A percentile compares a stretch with the other conserved stretches of the same genome.
Conservation (phyloP, 2,329 filamentous ascomycete species). For the Nectriaceae sp. region DNA sequence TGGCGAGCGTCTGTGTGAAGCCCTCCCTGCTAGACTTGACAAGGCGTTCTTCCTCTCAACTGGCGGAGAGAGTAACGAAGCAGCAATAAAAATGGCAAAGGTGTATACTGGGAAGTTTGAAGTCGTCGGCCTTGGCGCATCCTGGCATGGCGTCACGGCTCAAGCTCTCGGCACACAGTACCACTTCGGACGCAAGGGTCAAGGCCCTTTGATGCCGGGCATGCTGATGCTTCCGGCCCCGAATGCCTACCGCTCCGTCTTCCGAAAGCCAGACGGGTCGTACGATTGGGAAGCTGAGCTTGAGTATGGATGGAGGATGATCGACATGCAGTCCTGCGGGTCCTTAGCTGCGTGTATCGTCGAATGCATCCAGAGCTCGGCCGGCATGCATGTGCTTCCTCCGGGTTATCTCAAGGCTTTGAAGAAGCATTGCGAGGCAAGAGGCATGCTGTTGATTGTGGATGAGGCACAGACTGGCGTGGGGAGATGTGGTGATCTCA, state of each 20-base stretch:
- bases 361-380: slow-evolving; percentile 61
- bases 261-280: slow-evolving; percentile 57
- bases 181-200: slow-evolving; percentile 53
- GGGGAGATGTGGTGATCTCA: slow-evolving; percentile 58
- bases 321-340: slow-evolving; percentile 60
- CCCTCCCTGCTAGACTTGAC: slow-evolving; percentile 52
- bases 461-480: slow-evolving; percentile 65
- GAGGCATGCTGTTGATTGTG: slow-evolving; percentile 62
- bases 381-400: slow-evolving; percentile 62
- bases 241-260: slow-evolving; percentile 62
- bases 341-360: slow-evolving; percentile 66
- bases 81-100: slow-evolving; percentile 66
- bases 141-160: slow-evolving; percentile 63
- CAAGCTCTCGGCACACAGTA: slow-evolving; percentile 57
- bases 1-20: slow-evolving; percentile 48
- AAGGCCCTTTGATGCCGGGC: slow-evolving; percentile 54
- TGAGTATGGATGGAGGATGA: slow-evolving; percentile 59
- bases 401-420: slow-evolving; percentile 59
- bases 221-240: slow-evolving; percentile 60
- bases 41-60: slow-evolving; percentile 61
- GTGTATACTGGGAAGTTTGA: slow-evolving; percentile 66
- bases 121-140: slow-evolving; percentile 59
- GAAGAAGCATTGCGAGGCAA: slow-evolving; percentile 53
- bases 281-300: slow-evolving; percentile 66
- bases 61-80: slow-evolving; percentile 59